Percentiles rank a stretch among this genome's conserved stretches.
Conservation (phyloP, 805 yeast genomes). For the Yamadazyma laniorum region DNA sequence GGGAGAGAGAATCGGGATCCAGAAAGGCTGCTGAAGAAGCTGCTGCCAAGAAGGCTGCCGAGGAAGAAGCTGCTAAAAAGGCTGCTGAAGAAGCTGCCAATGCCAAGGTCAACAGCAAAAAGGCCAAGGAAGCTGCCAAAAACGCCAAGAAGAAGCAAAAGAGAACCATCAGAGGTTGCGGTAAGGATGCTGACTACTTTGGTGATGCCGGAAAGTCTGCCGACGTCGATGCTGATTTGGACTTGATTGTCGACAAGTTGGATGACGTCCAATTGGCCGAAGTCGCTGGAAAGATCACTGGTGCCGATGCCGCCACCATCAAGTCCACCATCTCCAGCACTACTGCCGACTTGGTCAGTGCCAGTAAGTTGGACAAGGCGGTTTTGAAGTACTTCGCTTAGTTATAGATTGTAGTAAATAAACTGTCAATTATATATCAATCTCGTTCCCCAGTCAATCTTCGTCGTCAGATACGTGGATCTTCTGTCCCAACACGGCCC, state of each 20-base stretch:
- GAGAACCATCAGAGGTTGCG: conserved; percentile 78
- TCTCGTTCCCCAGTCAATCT: conserved; percentile 8
- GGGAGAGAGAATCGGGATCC: conserved; percentile 98
- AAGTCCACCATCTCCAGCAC: conserved; percentile 59
- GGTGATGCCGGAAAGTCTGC: conserved; percentile 72
- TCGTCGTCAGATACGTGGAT: conserved; percentile 26
- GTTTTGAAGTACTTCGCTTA: conserved; percentile 51
- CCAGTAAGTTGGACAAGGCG: conserved; percentile 54
- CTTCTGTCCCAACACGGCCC: conserved; percentile 43
- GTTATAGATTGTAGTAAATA: no score
- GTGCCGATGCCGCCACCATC: conserved; percentile 53
- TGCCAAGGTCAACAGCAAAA: conserved; percentile 62
- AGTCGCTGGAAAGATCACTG: conserved; percentile 66
- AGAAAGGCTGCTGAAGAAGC: conserved; percentile 96
- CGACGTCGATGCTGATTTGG: conserved; percentile 75
- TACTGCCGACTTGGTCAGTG: conserved; percentile 51
- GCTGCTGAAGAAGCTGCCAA: conserved; percentile 70
- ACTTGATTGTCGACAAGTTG: conserved; percentile 70
- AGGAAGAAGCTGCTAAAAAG: conserved; percentile 72
- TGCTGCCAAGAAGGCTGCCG: conserved; percentile 81
- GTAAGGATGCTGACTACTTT: conserved; percentile 81
- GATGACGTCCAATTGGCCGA: conserved; percentile 75
- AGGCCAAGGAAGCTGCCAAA: conserved; percentile 93
- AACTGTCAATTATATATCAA: no score
- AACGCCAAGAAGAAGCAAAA: conserved; percentile 97